phyloP scores from a whole-genome alignment of 2,329 filamentous ascomycete genomes.

The Pezicula neosporulosa region DNA sequence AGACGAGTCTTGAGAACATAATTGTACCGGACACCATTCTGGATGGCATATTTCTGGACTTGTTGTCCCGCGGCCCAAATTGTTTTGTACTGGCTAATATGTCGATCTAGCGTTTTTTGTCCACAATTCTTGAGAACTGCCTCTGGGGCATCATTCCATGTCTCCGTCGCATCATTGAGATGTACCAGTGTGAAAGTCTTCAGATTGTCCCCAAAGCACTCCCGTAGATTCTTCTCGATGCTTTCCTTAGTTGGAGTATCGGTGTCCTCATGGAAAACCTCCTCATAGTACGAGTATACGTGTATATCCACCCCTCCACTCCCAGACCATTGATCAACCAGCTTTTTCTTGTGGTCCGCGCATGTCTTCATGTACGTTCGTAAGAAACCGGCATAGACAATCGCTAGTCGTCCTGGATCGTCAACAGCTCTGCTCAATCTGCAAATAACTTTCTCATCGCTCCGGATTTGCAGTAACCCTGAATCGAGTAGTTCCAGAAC shows the following conservation, averaged over 20 bases:
- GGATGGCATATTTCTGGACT: constrained; percentile 2
- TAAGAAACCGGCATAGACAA: constrained; percentile 16
- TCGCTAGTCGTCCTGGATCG: constrained; percentile 15
- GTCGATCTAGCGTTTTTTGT: constrained; percentile 10
- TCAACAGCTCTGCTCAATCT: constrained; percentile 10
- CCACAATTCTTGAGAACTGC: constrained; percentile 10
- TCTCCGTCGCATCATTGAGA: constrained; percentile 11
- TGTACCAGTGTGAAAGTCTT: constrained; percentile 13
- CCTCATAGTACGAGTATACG: constrained; percentile 16
- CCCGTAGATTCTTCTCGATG: constrained; percentile 11
- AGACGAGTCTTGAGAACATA: neutral
- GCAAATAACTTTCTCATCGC: constrained; percentile 12
- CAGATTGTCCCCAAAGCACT: constrained; percentile 13
- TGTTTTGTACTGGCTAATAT: constrained; percentile 13
- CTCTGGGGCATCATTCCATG: constrained; percentile 4
- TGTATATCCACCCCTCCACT: constrained; percentile 16
- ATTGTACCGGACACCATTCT: constrained; percentile 1
- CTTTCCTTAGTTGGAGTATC: constrained; percentile 8
- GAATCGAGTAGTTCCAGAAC: constrained; percentile 16
- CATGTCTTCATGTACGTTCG: constrained; percentile 18
- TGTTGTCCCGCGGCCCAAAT: neutral
- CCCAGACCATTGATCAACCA: constrained; percentile 15
- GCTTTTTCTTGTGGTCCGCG: constrained; percentile 13
- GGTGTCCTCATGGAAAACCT: constrained; percentile 10
- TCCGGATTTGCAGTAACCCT: constrained; percentile 14